Conservation (phyloP, 73 alveolate genomes). For the Paramecium primaurelia region DNA sequence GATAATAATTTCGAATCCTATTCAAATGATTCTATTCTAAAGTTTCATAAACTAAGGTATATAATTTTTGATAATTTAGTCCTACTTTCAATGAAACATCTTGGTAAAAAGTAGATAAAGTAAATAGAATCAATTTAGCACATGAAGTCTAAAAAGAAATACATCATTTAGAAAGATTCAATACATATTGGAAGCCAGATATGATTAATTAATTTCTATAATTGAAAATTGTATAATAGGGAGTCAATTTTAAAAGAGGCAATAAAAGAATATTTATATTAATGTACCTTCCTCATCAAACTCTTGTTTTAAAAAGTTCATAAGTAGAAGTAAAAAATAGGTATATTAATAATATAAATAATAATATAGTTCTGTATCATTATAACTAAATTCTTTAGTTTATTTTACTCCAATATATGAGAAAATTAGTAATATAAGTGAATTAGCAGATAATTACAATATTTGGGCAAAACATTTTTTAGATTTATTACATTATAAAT, state of each 20-base stretch:
- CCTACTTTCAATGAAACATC: not conserved
- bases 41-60: not conserved
- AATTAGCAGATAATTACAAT: not conserved
- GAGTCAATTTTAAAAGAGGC: not conserved
- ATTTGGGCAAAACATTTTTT: not conserved
- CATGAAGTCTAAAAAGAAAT: not conserved
- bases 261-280: not conserved
- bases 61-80: not conserved
- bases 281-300: not conserved
- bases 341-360: not conserved
- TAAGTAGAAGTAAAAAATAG: not conserved
- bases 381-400: not conserved
- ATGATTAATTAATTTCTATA: not conserved
- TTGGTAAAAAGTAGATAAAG: not conserved
- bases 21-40: not conserved
- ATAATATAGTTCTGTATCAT: not conserved
- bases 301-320: not conserved
- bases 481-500: constrained; percentile 3
- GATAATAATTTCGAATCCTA: not conserved
- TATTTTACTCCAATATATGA: constrained; percentile 7
- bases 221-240: not conserved
- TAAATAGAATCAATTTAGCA: not conserved
- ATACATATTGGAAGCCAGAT: constrained; percentile 3
- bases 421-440: not conserved
- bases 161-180: constrained; percentile 1